Evolutionary conservation across 257 asterid genomes (phyloP).

Genomic region (Jacaranda copaia): DNA sequence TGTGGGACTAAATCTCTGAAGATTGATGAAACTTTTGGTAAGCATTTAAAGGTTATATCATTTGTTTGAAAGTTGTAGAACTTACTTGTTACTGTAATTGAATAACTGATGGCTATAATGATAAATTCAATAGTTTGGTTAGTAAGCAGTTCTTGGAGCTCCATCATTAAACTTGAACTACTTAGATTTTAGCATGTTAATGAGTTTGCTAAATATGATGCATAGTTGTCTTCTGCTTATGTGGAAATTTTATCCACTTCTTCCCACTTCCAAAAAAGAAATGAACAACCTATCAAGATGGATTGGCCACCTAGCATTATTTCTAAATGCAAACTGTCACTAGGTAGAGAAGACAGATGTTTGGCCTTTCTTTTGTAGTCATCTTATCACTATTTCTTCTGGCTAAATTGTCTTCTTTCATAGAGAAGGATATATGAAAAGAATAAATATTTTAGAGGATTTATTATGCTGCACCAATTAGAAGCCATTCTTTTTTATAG

Average conservation of each 20-base stretch:
- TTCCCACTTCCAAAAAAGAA: too few relatives aligned
- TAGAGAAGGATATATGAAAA: too few relatives aligned
- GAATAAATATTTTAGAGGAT: neutral
- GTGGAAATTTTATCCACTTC: neutral
- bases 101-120: constrained; percentile 15
- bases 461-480: neutral
- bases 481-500: neutral
- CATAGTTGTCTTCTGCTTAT: neutral
- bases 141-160: neutral
- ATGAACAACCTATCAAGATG: too few relatives aligned
- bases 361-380: neutral
- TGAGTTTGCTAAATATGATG: neutral
- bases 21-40: constrained; percentile 53
- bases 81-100: constrained; percentile 20
- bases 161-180: neutral
- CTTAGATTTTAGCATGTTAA: neutral
- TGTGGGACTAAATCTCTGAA: constrained; percentile 32
- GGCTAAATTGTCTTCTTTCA: too few relatives aligned
- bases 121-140: neutral
- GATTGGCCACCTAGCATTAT: neutral
- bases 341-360: neutral
- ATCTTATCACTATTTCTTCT: neutral
- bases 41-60: constrained; percentile 34
- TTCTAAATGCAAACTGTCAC: neutral
- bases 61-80: constrained; percentile 17